Evolutionary conservation across 345 rosid species (phyloP), one percentile per base, ranked within the genome.

Genomic region (Orychophragmus violaceus): DNA sequence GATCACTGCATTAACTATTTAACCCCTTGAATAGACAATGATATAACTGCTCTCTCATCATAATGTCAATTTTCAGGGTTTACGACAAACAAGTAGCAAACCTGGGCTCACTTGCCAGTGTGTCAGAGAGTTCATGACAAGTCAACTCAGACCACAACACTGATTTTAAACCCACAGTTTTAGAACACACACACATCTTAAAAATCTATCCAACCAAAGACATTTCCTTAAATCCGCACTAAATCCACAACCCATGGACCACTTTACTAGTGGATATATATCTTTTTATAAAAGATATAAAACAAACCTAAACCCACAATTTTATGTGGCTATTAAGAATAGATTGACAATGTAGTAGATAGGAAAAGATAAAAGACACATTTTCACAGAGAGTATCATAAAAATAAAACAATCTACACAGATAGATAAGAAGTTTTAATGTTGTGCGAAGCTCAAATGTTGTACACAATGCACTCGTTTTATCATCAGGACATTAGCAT

Each of bases 401-500:
- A 42, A 6, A 16, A 11, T 14, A 42, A 62, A 7, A 27, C 35
- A 27, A 61, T 8, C 32, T 9, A 59, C 14, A 8, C 0, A 59
- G 30, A 66, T 44, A 33, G 57, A 68, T 45, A 48, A n/a, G 9
- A 60, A 6, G 33, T 60, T 41, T 29, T 41, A n/a, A 22, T 27
- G 25, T 16, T 60, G 52, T 46, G 29, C 21, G 13, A 28, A 17
- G 41, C 37, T 62, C 37, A 29, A 6, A 21, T 70, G 54, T 61
- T 70, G 63, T 44, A 62, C 64, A 62, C 28, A 18, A 22, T 60
- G 57, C 61, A 70, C 72, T 61, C 65, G 56, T 54, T 23, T 59
- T 74, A 69, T 80, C 76, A 75, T 75, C 83, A 30, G 10, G 46
- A 55, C n/a, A n/a, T n/a, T n/a, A n/a, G n/a, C n/a, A n/a, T n/a